Conservation (phyloP, 768 basidiomycete genomes). For the Russula foetens region DNA sequence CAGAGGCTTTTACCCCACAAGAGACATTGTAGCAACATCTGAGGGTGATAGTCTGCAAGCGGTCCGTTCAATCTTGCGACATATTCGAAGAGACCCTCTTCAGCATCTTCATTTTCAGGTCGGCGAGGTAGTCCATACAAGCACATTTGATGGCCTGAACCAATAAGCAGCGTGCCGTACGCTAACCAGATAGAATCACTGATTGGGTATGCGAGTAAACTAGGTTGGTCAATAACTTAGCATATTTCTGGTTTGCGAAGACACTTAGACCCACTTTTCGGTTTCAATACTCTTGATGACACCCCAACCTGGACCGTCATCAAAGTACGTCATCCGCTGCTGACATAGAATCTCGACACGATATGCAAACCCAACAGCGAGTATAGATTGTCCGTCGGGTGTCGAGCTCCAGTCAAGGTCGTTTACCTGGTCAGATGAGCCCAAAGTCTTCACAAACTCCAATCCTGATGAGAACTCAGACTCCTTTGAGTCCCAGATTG, state of each 20-base stretch:
- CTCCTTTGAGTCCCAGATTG: constrained; percentile 94
- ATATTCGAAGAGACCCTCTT: constrained; percentile 65
- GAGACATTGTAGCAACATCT: constrained; percentile 85
- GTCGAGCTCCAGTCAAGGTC: constrained; percentile 95
- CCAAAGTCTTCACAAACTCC: constrained; percentile 58
- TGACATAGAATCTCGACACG: constrained; percentile 85
- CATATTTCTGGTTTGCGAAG: background rate
- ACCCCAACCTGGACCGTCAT: constrained; percentile 72
- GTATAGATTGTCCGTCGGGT: constrained; percentile 80
- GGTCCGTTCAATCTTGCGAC: constrained; percentile 83
- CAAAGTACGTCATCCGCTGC: constrained; percentile 88
- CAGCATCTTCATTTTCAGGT: constrained; percentile 19
- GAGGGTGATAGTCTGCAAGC: constrained; percentile 86
- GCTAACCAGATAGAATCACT: constrained; percentile 89
- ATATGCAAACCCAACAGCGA: constrained; percentile 79
- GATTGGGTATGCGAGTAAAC: constrained; percentile 64
- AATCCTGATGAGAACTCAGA: constrained; percentile 89
- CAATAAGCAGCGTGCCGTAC: constrained; percentile 73
- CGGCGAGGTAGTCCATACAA: constrained; percentile 52
- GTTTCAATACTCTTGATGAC: constrained; percentile 65
- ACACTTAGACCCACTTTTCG: constrained; percentile 41
- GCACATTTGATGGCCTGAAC: constrained; percentile 75
- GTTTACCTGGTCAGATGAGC: constrained; percentile 48
- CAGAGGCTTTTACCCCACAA: constrained; percentile 64
- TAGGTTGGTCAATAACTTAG: background rate